A percentile compares a stretch with the other conserved stretches of the same genome.
phyloP scores from a whole-genome alignment of 768 basidiomycete genomes.

The Lactarius hatsudake region DNA sequence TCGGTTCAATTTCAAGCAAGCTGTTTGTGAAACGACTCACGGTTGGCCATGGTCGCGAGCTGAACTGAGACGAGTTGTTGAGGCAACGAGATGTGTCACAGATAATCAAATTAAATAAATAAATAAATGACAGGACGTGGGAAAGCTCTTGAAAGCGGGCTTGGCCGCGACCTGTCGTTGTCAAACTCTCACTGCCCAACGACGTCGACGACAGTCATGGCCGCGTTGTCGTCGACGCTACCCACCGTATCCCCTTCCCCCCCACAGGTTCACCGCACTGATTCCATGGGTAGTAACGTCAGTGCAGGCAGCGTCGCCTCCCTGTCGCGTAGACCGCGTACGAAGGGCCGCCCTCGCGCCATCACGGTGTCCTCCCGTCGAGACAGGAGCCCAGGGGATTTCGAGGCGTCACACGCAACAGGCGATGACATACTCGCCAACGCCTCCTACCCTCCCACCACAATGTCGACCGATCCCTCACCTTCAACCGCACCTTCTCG shows the following conservation, averaged over 20 bases:
- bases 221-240: conserved; percentile 34
- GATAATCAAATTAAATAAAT: neutral
- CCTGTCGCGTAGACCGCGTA: conserved; percentile 35
- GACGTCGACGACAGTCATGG: conserved; percentile 32
- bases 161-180: conserved; percentile 12
- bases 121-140: conserved; percentile 9
- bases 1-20: neutral
- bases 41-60: neutral
- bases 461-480: conserved; percentile 10
- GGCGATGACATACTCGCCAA: conserved; percentile 25
- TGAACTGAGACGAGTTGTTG: neutral
- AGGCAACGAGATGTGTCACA: neutral
- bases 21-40: neutral
- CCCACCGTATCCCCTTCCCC: conserved; percentile 23
- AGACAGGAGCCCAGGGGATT: conserved; percentile 29
- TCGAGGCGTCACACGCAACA: conserved; percentile 21
- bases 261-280: conserved; percentile 31
- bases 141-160: conserved; percentile 16
- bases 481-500: conserved; percentile 20
- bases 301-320: conserved; percentile 30
- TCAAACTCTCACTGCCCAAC: conserved; percentile 24
- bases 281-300: conserved; percentile 33
- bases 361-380: conserved; percentile 30
- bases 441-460: conserved; percentile 26
- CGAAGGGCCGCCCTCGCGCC: conserved; percentile 31